Base-by-base conservation (phyloP, 106 monocot species). In the Dioscorea zingiberensis region DNA sequence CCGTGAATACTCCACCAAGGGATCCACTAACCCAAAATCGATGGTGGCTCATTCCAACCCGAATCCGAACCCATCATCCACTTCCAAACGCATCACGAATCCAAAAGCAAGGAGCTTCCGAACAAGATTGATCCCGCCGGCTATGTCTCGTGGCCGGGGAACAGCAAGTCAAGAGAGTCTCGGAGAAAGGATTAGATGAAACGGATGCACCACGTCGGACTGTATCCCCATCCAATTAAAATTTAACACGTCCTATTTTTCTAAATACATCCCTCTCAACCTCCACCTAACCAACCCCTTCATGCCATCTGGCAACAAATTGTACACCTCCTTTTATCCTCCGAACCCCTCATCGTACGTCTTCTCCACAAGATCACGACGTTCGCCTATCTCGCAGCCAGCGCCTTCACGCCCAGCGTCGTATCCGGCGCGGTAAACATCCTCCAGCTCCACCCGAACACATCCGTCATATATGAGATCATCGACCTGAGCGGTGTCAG, bases 241-340 rank as follows among this genome's bases (percentile, higher is more conserved):
- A n/a, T n/a, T n/a, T n/a, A n/a, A n/a, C n/a, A n/a, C n/a, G n/a
- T n/a, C n/a, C n/a, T n/a, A n/a, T n/a, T n/a, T n/a, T n/a, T n/a
- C n/a, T n/a, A n/a, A n/a, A n/a, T n/a, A n/a, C 26, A 80, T 72
- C 22, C 76, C 71, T 13, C 71, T 49, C 60, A 88, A 56, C 56
- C 88, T 45, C 29, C 19, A 10, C 58, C 93, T 65, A 55, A 88
- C 60, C 44, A 53, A 25, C 18, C 23, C 58, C 55, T 72, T 21
- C n/a, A 85, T n/a, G n/a, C n/a, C n/a, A n/a, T n/a, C n/a, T n/a
- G n/a, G n/a, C n/a, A n/a, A n/a, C n/a, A n/a, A n/a, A 0, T 26
- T 27, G 64, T 93, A 88, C 13, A 88, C 60, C 13, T 88, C 85
- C 54, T 88, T 80, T 60, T 88, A 69, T 12, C 74, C 77, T 75